A percentile compares a stretch with the other conserved stretches of the same genome.
Conservation (phyloP, 352 stramenopile genomes). For the Globisporangium nagaii region DNA sequence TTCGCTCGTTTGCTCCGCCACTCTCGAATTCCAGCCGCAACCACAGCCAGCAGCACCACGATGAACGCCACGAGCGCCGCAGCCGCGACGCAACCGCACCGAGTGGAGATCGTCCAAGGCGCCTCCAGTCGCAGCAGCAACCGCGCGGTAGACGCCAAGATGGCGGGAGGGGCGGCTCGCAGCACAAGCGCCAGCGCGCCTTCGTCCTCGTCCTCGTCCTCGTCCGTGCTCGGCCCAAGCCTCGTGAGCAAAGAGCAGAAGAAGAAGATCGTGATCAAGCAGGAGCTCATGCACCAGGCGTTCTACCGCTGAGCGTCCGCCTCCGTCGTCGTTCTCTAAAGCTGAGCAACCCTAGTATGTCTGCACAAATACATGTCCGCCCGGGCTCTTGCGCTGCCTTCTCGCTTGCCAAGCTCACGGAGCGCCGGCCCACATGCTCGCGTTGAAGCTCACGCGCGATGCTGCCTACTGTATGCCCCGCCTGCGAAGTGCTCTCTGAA, state of each 20-base stretch:
- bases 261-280: slow-evolving; percentile 13
- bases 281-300: slow-evolving; percentile 9
- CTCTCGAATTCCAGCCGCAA: neutral
- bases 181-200: neutral
- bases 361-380: no score
- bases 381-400: no score
- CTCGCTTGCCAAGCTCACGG: no score
- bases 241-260: slow-evolving; percentile 6
- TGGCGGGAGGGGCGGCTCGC: neutral
- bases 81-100: neutral
- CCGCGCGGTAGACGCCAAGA: neutral
- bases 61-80: neutral
- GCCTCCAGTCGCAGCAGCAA: neutral
- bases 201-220: no score
- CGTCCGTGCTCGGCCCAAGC: neutral
- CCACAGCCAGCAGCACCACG: no score
- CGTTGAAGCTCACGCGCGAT: no score
- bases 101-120: neutral
- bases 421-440: no score
- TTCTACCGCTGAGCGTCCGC: slow-evolving; percentile 13
- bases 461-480: no score
- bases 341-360: no score
- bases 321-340: no score
- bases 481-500: no score
- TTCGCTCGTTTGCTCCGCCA: neutral